Base-by-base conservation (phyloP, 2,329 filamentous ascomycete species). In the Bisporella sp. region DNA sequence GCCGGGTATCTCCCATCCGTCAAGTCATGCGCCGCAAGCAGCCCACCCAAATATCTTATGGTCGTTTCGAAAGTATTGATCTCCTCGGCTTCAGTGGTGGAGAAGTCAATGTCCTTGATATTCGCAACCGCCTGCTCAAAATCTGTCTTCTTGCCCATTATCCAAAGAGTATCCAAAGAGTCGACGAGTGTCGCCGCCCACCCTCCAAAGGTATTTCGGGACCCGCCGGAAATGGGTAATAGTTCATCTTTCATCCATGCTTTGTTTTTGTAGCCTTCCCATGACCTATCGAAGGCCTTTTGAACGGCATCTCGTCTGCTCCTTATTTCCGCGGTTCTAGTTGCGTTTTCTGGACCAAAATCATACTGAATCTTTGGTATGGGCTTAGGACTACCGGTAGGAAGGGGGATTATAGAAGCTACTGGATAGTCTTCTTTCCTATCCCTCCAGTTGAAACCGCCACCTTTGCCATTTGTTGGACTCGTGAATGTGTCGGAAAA, bases 211-310 rank as follows among this genome's bases (percentile, higher is more conserved):
- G 88, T 87, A 63, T 96, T 85, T 31, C 79, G 79, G 53, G 72
- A 79, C 5, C 70, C 71, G 48, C 83, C 83, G 32, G 79, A 78
- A 7, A 92, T 71, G 1, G 92, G 92, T 45, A 69, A 76, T 6
- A 97, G 70, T 69, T 97, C 92, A 64, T 97, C 92, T 58, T 92
- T 86, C 57, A 83, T 79, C 81, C 87, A 92, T 5, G 90, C 92
- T 59, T 83, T 76, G 51, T 81, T 74, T 62, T 79, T 85, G 70
- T 97, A 97, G 11, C 87, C 88, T 3, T 75, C 70, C 92, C 92
- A 97, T 0, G 89, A 54, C 45, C 56, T 58, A 32, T 49, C 50
- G 41, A 62, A 61, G 1, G 51, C 52, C 2, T 52, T 51, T 42
- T 61, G 59, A 21, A 64, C 58, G 45, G 51, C n/a, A 13, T 42